Evolutionary conservation across 2,329 filamentous ascomycete species (phyloP).

Genomic region (Aspergillus sp.): DNA sequence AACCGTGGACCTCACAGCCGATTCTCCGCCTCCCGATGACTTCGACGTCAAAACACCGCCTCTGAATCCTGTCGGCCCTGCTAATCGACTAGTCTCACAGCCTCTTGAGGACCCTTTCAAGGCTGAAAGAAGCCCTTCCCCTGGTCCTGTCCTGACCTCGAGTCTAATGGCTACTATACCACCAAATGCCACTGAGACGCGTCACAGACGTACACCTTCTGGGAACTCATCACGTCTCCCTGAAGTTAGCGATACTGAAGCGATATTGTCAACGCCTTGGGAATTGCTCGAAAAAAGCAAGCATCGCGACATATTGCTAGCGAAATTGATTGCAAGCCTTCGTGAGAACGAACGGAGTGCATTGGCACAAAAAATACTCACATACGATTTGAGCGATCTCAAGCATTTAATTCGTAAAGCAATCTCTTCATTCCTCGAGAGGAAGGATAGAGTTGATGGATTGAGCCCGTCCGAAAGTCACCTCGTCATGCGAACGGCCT

Average conservation of each 20-base stretch:
- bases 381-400: conserved; percentile 12
- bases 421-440: conserved; percentile 14
- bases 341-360: conserved; percentile 17
- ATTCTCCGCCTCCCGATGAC: conserved; percentile 17
- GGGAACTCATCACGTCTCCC: conserved; percentile 8
- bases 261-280: conserved; percentile 34
- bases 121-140: conserved; percentile 12
- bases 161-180: conserved; percentile 8
- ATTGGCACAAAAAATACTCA: conserved; percentile 13
- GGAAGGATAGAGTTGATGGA: conserved; percentile 5
- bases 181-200: conserved; percentile 1
- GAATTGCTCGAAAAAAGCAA: conserved; percentile 32
- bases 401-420: conserved; percentile 13
- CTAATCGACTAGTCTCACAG: conserved; percentile 3
- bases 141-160: conserved; percentile 16
- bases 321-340: conserved; percentile 26
- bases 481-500: conserved; percentile 24
- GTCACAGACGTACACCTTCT: not conserved
- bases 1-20: conserved; percentile 35
- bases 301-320: conserved; percentile 39
- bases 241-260: conserved; percentile 23
- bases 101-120: conserved; percentile 5
- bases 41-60: conserved; percentile 36
- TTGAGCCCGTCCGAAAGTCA: conserved; percentile 7
- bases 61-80: conserved; percentile 26